These are phyloP conservation scores for Clonostachys byssicola DNA, from an alignment of 2,329 filamentous ascomycete species.

Conservation along the genomic window DNA sequence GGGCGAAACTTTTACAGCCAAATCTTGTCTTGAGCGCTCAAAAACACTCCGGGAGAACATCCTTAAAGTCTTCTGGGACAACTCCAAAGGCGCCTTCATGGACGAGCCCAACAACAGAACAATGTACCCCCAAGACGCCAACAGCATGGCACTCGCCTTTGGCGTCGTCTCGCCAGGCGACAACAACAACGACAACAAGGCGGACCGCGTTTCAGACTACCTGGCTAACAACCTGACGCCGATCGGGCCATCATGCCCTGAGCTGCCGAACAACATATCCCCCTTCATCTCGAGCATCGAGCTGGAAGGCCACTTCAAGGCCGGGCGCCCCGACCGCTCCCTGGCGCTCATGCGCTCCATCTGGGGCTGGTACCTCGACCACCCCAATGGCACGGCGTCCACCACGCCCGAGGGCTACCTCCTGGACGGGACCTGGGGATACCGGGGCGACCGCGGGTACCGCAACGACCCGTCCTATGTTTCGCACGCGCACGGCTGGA, in stretches of 20 bases:
- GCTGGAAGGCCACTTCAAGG: constrained; percentile 49
- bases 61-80: constrained; percentile 42
- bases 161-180: background rate
- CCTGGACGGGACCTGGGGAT: constrained; percentile 50
- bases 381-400: constrained; percentile 51
- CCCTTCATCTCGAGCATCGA: constrained; percentile 57
- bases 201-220: constrained; percentile 32
- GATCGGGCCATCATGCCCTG: constrained; percentile 50
- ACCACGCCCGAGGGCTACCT: constrained; percentile 58
- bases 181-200: constrained; percentile 7
- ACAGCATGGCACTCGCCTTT: constrained; percentile 49
- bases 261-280: constrained; percentile 52
- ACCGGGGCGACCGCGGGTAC: constrained; percentile 46
- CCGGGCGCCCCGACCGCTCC: constrained; percentile 41
- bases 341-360: constrained; percentile 48
- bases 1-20: constrained; percentile 42
- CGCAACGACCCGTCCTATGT: constrained; percentile 37
- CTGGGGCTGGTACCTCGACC: constrained; percentile 58
- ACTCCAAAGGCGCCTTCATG: constrained; percentile 37
- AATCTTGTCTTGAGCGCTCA: constrained; percentile 37
- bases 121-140: constrained; percentile 57
- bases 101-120: constrained; percentile 45
- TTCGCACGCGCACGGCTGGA: constrained; percentile 46
- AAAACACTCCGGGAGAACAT: constrained; percentile 36
- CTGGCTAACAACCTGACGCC: constrained; percentile 49